A percentile compares a stretch with the other conserved stretches of the same genome.
These are phyloP conservation scores for Miamiensis avidus DNA, from an alignment of 169 alveolate species.

Conservation along the genomic window DNA sequence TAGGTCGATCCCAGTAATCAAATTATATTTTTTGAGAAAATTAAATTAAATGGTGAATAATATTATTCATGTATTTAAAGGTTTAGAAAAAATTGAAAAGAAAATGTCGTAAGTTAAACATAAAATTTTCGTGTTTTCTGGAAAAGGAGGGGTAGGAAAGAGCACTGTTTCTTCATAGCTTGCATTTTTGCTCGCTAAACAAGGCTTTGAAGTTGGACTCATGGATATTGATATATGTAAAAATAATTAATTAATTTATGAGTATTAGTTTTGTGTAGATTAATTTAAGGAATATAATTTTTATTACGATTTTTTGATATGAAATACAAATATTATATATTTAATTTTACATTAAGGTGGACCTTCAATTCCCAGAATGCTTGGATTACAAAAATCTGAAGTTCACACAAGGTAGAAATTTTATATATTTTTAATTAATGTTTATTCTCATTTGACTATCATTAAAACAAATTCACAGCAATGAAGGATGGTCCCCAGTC, in stretches of 20 bases:
- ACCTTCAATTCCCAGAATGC: conserved; percentile 84
- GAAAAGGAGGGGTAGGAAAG: conserved; percentile 89
- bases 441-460: too few relatives aligned
- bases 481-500: conserved; percentile 83
- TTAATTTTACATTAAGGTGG: conserved; percentile 37
- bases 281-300: too few relatives aligned
- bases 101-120: conserved; percentile 72
- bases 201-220: conserved; percentile 70
- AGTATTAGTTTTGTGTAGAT: too few relatives aligned
- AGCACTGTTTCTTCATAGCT: conserved; percentile 76
- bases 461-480: conserved; percentile 36
- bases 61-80: neutral
- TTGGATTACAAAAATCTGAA: conserved; percentile 77
- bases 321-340: neutral
- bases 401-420: conserved; percentile 45
- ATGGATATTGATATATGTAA: conserved; percentile 81
- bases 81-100: conserved; percentile 56
- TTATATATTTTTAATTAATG: too few relatives aligned
- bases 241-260: too few relatives aligned
- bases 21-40: conserved; percentile 10
- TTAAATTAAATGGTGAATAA: neutral
- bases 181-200: conserved; percentile 61
- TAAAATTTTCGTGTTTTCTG: conserved; percentile 73
- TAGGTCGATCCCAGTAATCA: conserved; percentile 19
- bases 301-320: too few relatives aligned